These are phyloP conservation scores for Sclerospora graminicola DNA, from an alignment of 352 stramenopile species.

Conservation along the genomic window DNA sequence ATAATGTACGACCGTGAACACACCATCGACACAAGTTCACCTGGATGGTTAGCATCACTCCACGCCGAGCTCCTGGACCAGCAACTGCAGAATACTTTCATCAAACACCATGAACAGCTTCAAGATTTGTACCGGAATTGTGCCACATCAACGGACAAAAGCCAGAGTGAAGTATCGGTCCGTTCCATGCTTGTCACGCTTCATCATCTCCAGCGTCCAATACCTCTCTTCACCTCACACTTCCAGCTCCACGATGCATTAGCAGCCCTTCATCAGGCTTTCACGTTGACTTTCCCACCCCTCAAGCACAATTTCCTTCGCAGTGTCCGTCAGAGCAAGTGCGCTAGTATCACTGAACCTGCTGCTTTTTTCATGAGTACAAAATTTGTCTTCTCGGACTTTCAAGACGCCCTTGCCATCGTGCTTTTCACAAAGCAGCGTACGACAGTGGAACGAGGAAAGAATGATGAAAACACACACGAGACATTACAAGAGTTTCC, in stretches of 20 bases:
- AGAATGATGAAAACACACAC: slow-evolving; percentile 2
- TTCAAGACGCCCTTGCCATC: slow-evolving; percentile 39
- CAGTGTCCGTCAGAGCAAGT: slow-evolving; percentile 1
- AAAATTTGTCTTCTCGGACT: slow-evolving; percentile 46
- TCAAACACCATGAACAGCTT: too few species aligned
- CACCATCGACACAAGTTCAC: too few species aligned
- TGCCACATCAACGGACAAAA: too few species aligned
- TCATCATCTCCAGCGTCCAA: slow-evolving; percentile 1
- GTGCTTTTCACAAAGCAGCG: slow-evolving; percentile 39
- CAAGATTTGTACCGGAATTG: too few species aligned
- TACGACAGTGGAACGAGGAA: not conserved
- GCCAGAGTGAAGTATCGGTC: too few species aligned
- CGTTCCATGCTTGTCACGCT: too few species aligned
- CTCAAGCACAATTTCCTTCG: slow-evolving; percentile 6
- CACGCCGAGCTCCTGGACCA: too few species aligned
- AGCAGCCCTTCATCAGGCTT: slow-evolving; percentile 13
- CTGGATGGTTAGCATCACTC: too few species aligned
- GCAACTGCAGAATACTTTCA: too few species aligned
- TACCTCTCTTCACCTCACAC: slow-evolving; percentile 11
- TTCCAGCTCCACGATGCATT: slow-evolving; percentile 26
- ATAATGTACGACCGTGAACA: too few species aligned
- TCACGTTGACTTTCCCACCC: slow-evolving; percentile 7
- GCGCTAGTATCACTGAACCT: slow-evolving; percentile 3
- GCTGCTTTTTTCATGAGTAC: slow-evolving; percentile 45
- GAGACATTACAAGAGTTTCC: slow-evolving; percentile 8